These are phyloP conservation scores for Quercus lobata DNA, from an alignment of 331 rosid species.

Conservation along the genomic window DNA sequence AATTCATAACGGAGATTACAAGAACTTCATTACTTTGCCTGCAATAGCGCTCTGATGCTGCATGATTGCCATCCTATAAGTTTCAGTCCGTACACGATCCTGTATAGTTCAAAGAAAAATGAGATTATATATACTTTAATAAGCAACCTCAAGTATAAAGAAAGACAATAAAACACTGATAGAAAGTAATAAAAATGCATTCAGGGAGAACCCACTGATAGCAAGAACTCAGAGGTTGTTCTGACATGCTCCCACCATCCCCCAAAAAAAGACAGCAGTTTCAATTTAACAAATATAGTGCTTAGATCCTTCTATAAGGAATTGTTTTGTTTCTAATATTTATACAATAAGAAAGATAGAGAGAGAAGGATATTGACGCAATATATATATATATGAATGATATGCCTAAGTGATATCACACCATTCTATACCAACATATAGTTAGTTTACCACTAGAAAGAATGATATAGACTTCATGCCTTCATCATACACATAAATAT, in stretches of 20 bases:
- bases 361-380: not conserved
- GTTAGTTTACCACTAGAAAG: not conserved
- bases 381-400: not conserved
- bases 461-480: not conserved
- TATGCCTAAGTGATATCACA: not conserved
- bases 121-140: not conserved
- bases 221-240: not conserved
- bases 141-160: not conserved
- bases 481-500: not conserved
- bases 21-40: constrained; percentile 63
- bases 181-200: not conserved
- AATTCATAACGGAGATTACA: not conserved
- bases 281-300: not conserved
- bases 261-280: not conserved
- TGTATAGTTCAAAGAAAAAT: constrained; percentile 18
- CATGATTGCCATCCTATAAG: constrained; percentile 82
- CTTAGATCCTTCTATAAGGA: too few relatives aligned
- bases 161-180: not conserved
- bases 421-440: not conserved
- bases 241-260: too few relatives aligned
- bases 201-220: not conserved
- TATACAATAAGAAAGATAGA: not conserved
- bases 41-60: constrained; percentile 74
- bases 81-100: constrained; percentile 91
- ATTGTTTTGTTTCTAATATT: not conserved